Evolutionary conservation across 1,284 basidiomycete species (phyloP), one percentile per base, ranked within the genome.

Genomic region (Thelephora terrestris): DNA sequence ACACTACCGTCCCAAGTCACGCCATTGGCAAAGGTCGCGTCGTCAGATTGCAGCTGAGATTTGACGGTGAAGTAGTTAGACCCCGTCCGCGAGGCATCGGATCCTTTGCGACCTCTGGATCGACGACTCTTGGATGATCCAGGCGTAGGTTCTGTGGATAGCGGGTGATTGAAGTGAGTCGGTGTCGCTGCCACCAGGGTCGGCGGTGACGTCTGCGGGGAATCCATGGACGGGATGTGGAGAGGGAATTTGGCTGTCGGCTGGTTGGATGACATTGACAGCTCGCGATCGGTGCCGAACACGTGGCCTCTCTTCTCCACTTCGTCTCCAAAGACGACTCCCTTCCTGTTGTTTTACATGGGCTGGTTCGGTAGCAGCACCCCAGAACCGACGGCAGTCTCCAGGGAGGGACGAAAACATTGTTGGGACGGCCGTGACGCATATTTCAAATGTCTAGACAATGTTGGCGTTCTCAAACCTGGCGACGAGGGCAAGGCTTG

Each of bases 371-470:
- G 59, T 47, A 52, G 53, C 46, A 46, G 35, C 14, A 67, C 74
- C 40, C 60, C 68, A 4, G 58, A 66, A 24, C 63, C 69, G 5
- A 66, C 67, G 1, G 39, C 39, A 23, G n/a, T 25, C 39, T 74
- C 73, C 3, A 68, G 81, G 32, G 66, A 78, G 55, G 76, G 81
- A 54, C 73, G 84, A 14, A 68, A 76, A 50, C 74, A 73, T 53
- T 91, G 88, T 65, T 91, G 88, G 88, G 82, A 85, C 37, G 66
- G 68, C 39, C 69, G 88, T 46, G 87, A 91, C 62, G 70, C 69
- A 10, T 91, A 90, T 61, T 91, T 86, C 62, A 64, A 71, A 5
- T 91, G 89, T 61, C 70, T 91, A 45, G 85, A 91, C 62, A 63
- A 62, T 36, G 70, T 64, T 6, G 71, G 71, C 35, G 73, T 88